Base-by-base conservation (phyloP, 1,139 yeast species). In the Kurtzmaniella quercitrusa region DNA sequence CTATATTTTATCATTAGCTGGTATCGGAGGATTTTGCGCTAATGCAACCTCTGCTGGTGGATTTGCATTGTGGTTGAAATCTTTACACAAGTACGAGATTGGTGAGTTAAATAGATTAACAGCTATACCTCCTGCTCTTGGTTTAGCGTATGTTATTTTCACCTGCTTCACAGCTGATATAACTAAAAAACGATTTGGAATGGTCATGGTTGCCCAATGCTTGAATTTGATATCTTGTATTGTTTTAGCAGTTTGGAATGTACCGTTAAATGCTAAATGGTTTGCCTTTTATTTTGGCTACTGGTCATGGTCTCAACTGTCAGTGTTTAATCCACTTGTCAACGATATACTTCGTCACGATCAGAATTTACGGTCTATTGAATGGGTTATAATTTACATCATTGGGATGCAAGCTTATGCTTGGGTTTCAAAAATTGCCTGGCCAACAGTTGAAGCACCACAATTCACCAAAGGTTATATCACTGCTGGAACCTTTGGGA, bases 81-180 rank as follows among this genome's bases (percentile, higher is more conserved):
- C 76, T 15, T 56, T 68, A 23, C 52, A 58, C 27, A 58, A 63
- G 40, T 77, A 65, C 51, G 46, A 62, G 1, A 57, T 65, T 21
- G 66, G 67, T 2, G 60, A 67, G 48, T 54, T 70, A 25, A 73
- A 77, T 47, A 51, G 58, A 33, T 51, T 53, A 29, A 56, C 75
- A n/a, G 66, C 78, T 41, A 60, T 71, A 27, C 66, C 78, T 1
- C 75, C 79, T 1, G 79, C 75, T 2, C 56, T 75, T 12, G 81
- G 81, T 41, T 60, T 77, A 34, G 46, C 73, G 3, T 75, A 69
- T 58, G 57, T 78, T 41, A 49, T 67, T 12, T 46, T 71, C 16
- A 60, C 69, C 12, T 68, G 79, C 48, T 46, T 51, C 45, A 49
- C 55, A 25, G 65, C 65, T 6, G 65, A 80, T 57, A 56, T 73